Base-by-base conservation (phyloP, 1,139 yeast genomes). In the Candida sp. region DNA sequence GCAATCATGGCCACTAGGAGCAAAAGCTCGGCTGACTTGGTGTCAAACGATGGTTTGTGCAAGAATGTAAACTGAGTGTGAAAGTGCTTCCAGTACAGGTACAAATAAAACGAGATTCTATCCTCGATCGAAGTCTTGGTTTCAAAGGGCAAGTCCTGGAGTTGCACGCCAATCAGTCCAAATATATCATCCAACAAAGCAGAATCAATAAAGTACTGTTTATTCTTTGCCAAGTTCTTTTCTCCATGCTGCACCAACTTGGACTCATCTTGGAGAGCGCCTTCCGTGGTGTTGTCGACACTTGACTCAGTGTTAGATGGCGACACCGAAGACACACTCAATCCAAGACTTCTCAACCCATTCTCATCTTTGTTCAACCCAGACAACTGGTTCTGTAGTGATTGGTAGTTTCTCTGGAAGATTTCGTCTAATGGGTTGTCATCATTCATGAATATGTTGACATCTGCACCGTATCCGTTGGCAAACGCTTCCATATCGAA, bases 11-110 rank as follows among this genome's bases (percentile, higher is more conserved):
- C 68, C 51, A 85, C 66, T 2, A 86, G 61, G 17, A 86, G 66
- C 8, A 86, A 74, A 0, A 85, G 82, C 4, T 84, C 83, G 28
- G 82, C 74, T 1, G 68, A 63, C 45, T 73, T 74, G 0, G 88
- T 80, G 47, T 80, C 76, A 63, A 86, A 86, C 0, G 90, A 82
- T 0, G 91, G 90, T 49, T 72, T 73, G 59, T 86, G 91, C 49
- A 86, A 61, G 32, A 86, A 72, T 2, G 89, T 81, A 55, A 79
- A 83, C 61, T 85, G 89, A 5, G 84, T 79, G 60, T 86, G 90
- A 65, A 83, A 85, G 35, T 75, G 71, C 7, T 68, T 62, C 91
- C 91, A 86, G 60, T 77, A 86, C 25, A 73, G 56, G 7, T 61
- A 62, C 31, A 72, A 51, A 50, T 68, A 71, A 51, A 63, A 64